These are phyloP conservation scores for Centaurea solstitialis DNA, from an alignment of 129 eudicot species.

Conservation along the genomic window DNA sequence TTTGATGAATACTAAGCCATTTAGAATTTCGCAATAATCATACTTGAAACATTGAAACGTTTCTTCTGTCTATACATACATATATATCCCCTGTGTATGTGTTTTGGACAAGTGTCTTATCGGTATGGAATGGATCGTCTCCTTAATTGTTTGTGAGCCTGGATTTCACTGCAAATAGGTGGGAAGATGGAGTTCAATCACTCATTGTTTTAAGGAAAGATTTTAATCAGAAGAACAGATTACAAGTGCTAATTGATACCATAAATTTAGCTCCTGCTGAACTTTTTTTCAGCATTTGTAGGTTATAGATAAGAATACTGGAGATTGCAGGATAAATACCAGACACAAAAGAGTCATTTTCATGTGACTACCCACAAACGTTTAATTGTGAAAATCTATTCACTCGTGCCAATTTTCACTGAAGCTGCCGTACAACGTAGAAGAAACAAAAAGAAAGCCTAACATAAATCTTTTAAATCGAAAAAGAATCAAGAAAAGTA, in stretches of 20 bases:
- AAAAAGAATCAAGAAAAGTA: background rate
- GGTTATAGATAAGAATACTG: too few species aligned
- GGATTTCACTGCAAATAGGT: slow-evolving; percentile 24
- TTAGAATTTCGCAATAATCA: background rate
- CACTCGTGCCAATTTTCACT: too few species aligned
- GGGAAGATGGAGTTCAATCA: slow-evolving; percentile 24
- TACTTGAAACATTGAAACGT: background rate
- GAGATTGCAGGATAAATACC: too few species aligned
- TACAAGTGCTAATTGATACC: background rate
- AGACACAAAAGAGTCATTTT: background rate
- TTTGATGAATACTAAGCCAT: background rate
- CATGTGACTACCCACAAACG: background rate
- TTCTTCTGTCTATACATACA: background rate
- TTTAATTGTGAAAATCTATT: background rate
- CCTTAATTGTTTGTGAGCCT: slow-evolving; percentile 22
- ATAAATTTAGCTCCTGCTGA: background rate
- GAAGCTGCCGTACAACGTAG: too few species aligned
- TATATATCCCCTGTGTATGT: background rate
- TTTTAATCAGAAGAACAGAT: background rate
- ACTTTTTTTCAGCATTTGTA: background rate
- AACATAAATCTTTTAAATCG: too few species aligned
- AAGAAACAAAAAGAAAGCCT: too few species aligned
- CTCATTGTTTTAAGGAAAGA: background rate
- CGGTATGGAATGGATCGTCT: background rate
- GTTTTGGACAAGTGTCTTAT: background rate